Evolutionary conservation across 139 green algal species (phyloP).

Genomic region (Chlorokybus atmophyticus): DNA sequence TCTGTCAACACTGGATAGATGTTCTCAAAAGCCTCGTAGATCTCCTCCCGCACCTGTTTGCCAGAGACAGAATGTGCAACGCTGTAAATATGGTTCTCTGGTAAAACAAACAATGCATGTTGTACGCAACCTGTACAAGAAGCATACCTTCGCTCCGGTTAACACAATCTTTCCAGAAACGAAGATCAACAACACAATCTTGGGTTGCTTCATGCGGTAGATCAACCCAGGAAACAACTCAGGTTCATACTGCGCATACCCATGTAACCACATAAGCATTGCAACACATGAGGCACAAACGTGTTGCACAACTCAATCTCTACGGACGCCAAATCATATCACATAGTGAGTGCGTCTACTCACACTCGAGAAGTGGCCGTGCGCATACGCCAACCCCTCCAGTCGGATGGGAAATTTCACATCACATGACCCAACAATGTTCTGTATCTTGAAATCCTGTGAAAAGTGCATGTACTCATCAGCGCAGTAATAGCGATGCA

Average conservation of each 20-base stretch:
- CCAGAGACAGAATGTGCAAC: too few species aligned
- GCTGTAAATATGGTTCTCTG: too few species aligned
- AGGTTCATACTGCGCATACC: slow-evolving; percentile 95
- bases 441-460: slow-evolving; percentile 96
- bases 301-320: background rate
- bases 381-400: slow-evolving; percentile 73
- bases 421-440: slow-evolving; percentile 96
- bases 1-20: slow-evolving; percentile 91
- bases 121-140: too few species aligned
- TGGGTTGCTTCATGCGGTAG: slow-evolving; percentile 94
- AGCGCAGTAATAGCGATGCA: too few species aligned
- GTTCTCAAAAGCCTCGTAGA: slow-evolving; percentile 94
- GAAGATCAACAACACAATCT: slow-evolving; percentile 99
- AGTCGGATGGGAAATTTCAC: slow-evolving; percentile 95
- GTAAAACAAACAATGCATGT: too few species aligned
- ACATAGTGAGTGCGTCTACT: background rate
- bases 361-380: slow-evolving; percentile 68
- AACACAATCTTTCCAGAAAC: slow-evolving; percentile 91
- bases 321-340: background rate
- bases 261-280: background rate
- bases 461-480: slow-evolving; percentile 18
- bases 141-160: slow-evolving; percentile 49
- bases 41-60: slow-evolving; percentile 71
- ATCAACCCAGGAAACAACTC: slow-evolving; percentile 98
- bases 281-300: slow-evolving; percentile 1